Evolutionary conservation across 108 stramenopile genomes (phyloP).

Genomic region (Conticribra guillardii): DNA sequence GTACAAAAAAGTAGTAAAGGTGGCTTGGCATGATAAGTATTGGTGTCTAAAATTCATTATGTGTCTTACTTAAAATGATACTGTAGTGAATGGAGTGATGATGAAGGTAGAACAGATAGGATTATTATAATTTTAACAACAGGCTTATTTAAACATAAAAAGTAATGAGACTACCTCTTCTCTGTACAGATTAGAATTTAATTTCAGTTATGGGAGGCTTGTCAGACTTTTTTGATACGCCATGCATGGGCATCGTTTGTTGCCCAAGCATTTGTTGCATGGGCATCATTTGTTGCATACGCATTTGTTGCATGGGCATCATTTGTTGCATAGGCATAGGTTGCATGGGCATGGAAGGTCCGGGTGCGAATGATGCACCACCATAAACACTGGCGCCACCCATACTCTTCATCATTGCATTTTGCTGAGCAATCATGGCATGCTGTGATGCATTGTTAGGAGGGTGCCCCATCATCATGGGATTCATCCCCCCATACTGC

Average conservation of each 20-base stretch:
- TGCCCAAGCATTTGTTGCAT: constrained; percentile 21
- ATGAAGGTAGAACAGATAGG: too few relatives aligned
- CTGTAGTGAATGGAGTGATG: too few relatives aligned
- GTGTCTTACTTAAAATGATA: too few relatives aligned
- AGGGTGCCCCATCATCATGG: constrained; percentile 8
- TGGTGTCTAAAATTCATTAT: too few relatives aligned
- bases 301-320: constrained; percentile 14
- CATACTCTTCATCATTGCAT: constrained; percentile 28
- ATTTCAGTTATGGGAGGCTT: constrained; percentile 1
- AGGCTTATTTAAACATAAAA: too few relatives aligned
- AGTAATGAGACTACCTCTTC: too few relatives aligned
- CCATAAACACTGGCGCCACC: constrained; percentile 37
- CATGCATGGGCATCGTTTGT: background rate
- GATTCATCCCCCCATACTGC: constrained; percentile 27
- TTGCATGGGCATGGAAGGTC: constrained; percentile 11
- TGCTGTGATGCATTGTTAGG: constrained; percentile 18
- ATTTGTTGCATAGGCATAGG: background rate
- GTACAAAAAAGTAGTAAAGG: too few relatives aligned
- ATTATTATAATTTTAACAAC: too few relatives aligned
- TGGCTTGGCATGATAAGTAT: too few relatives aligned
- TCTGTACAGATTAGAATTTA: too few relatives aligned
- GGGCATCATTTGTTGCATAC: constrained; percentile 1
- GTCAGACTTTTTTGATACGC: background rate
- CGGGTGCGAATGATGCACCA: background rate
- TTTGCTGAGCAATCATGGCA: constrained; percentile 31